Evolutionary conservation across 2,329 filamentous ascomycete species (phyloP).

Genomic region (Bipolaris bicolor): DNA sequence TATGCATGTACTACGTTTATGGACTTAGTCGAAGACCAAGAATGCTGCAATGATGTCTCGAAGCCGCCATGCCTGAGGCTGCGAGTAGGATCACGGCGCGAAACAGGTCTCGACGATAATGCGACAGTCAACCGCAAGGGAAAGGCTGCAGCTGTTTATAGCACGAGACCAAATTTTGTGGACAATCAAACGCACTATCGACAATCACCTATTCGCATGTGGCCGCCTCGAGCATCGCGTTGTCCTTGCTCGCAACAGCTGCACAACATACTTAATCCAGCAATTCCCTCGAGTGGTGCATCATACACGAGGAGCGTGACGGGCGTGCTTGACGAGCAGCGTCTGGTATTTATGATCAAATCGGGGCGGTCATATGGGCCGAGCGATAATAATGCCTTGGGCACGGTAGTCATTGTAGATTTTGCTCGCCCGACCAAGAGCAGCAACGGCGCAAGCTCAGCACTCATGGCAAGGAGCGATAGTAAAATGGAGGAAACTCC

Average conservation of each 20-base stretch:
- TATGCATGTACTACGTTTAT: conserved; percentile 61
- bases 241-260: conserved; percentile 39
- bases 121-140: conserved; percentile 2
- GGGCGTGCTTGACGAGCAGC: conserved; percentile 41
- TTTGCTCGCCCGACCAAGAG: conserved; percentile 31
- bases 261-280: conserved; percentile 44
- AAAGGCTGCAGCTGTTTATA: conserved; percentile 10
- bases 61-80: conserved; percentile 55
- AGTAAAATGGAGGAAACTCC: conserved; percentile 9
- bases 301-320: conserved; percentile 28
- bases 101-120: conserved; percentile 34
- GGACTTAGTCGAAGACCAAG: conserved; percentile 63
- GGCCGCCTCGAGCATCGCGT: conserved; percentile 38
- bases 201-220: conserved; percentile 41
- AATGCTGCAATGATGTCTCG: conserved; percentile 42
- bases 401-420: conserved; percentile 42
- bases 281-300: conserved; percentile 11
- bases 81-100: conserved; percentile 55
- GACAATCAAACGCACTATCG: conserved; percentile 31
- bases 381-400: conserved; percentile 27
- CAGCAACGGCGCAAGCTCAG: background rate
- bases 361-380: conserved; percentile 28
- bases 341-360: conserved; percentile 44
- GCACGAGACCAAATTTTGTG: conserved; percentile 3
- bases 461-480: conserved; percentile 6